A percentile compares a stretch with the other conserved stretches of the same genome.
phyloP scores from a whole-genome alignment of 2,329 filamentous ascomycete species.

The Xylariaceae sp. region DNA sequence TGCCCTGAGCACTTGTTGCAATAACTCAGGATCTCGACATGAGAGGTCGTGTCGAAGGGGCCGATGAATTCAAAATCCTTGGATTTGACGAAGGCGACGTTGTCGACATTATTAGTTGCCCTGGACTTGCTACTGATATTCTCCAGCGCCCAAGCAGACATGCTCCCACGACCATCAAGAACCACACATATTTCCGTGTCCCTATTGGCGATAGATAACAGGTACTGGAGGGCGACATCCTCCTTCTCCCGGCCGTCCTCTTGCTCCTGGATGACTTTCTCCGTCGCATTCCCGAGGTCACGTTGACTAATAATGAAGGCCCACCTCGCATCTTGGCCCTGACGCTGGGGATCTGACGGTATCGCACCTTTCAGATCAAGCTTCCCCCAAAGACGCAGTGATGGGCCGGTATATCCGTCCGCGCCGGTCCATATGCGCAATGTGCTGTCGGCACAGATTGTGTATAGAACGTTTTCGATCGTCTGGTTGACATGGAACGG shows the following conservation, averaged over 20 bases:
- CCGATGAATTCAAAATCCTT: conserved; percentile 44
- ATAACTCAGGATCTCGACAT: conserved; percentile 69
- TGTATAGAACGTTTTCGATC: conserved; percentile 84
- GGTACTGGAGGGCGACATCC: conserved; percentile 71
- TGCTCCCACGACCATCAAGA: conserved; percentile 74
- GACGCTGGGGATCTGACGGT: conserved; percentile 34
- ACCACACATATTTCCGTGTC: conserved; percentile 84
- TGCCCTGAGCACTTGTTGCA: conserved; percentile 60
- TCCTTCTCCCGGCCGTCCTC: conserved; percentile 54
- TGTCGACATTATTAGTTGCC: conserved; percentile 68
- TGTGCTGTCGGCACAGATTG: conserved; percentile 73
- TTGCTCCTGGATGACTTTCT: conserved; percentile 62
- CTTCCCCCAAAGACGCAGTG: conserved; percentile 72
- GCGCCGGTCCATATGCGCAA: conserved; percentile 79
- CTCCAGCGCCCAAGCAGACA: conserved; percentile 91
- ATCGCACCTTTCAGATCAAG: conserved; percentile 73
- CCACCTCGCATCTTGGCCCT: conserved; percentile 47
- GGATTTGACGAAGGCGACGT: conserved; percentile 71
- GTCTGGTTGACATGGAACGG: conserved; percentile 72
- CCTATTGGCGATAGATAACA: conserved; percentile 80
- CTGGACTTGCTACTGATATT: conserved; percentile 69
- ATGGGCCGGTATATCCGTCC: conserved; percentile 64
- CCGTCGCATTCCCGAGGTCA: conserved; percentile 72
- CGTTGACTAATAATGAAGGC: conserved; percentile 78
- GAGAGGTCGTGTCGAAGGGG: conserved; percentile 25